Evolutionary conservation across 352 stramenopile species (phyloP).

Genomic region (Globisporangium nodosum): DNA sequence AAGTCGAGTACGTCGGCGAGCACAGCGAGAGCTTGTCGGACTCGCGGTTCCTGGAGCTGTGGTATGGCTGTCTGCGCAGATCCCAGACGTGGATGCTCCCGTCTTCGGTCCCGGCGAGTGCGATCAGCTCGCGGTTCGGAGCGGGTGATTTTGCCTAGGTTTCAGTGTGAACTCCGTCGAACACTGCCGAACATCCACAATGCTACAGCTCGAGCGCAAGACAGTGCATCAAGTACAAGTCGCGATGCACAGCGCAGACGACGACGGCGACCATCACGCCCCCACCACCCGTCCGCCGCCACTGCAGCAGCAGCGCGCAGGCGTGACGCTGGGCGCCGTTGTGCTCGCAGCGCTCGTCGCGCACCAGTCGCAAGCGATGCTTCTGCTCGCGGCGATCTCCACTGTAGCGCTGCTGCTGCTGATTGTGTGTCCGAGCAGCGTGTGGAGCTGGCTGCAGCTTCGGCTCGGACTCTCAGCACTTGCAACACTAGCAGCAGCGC

Average conservation of each 20-base stretch:
- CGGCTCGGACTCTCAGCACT: not conserved
- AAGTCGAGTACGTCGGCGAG: conserved; percentile 55
- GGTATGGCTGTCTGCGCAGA: conserved; percentile 24
- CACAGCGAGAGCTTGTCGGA: conserved; percentile 16
- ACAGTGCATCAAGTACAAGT: too few relatives aligned
- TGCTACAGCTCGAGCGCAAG: too few relatives aligned
- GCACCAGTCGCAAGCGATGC: conserved; percentile 1
- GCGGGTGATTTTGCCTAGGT: not conserved
- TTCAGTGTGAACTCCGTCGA: too few relatives aligned
- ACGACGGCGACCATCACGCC: too few relatives aligned
- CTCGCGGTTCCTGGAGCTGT: not conserved
- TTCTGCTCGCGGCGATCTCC: conserved; percentile 1
- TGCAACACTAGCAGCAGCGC: not conserved
- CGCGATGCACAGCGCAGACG: too few relatives aligned
- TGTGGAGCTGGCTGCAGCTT: conserved; percentile 5
- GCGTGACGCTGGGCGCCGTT: not conserved
- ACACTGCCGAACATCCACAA: too few relatives aligned
- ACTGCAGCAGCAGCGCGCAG: not conserved
- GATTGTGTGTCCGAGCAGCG: not conserved
- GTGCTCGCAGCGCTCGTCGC: conserved; percentile 6
- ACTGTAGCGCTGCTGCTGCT: not conserved
- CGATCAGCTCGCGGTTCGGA: conserved; percentile 49
- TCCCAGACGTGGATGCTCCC: conserved; percentile 69
- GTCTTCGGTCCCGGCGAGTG: conserved; percentile 48
- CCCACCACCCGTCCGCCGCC: too few relatives aligned